Evolutionary conservation across 2,329 filamentous ascomycete genomes (phyloP).

Genomic region (Colletotrichum tamarilloi): DNA sequence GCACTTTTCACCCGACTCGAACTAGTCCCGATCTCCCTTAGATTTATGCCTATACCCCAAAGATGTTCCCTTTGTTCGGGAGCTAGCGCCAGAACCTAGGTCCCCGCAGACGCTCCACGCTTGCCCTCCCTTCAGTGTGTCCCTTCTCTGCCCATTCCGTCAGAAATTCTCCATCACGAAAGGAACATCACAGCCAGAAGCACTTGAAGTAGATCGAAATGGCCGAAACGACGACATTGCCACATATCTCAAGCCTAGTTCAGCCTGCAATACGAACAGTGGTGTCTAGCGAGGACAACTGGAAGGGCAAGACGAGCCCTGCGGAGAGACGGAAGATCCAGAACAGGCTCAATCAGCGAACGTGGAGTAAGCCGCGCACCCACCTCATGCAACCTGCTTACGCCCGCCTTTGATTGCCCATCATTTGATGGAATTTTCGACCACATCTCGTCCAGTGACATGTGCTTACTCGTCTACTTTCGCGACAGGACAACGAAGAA

Average conservation of each 20-base stretch:
- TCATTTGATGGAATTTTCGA: neutral
- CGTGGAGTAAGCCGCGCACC: constrained; percentile 29
- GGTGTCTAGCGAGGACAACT: constrained; percentile 41
- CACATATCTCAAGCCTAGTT: neutral
- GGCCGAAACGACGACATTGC: neutral
- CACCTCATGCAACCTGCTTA: constrained; percentile 25
- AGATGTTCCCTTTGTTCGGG: neutral
- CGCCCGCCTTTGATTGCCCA: neutral
- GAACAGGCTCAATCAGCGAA: constrained; percentile 33
- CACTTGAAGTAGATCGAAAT: neutral
- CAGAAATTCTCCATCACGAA: neutral
- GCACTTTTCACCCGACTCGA: neutral
- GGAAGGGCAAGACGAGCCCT: constrained; percentile 46
- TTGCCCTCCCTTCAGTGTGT: neutral
- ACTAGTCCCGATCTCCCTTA: neutral
- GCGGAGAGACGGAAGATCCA: constrained; percentile 36
- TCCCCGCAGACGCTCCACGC: neutral
- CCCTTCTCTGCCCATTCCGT: neutral
- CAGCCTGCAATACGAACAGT: neutral
- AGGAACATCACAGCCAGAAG: neutral
- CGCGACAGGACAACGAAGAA: constrained; percentile 19
- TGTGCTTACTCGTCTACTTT: neutral
- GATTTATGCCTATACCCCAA: constrained; percentile 1
- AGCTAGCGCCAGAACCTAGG: neutral
- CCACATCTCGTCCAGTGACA: neutral